Conservation (phyloP, 192 early-diverging fungal genomes). For the Backusella macrospora region DNA sequence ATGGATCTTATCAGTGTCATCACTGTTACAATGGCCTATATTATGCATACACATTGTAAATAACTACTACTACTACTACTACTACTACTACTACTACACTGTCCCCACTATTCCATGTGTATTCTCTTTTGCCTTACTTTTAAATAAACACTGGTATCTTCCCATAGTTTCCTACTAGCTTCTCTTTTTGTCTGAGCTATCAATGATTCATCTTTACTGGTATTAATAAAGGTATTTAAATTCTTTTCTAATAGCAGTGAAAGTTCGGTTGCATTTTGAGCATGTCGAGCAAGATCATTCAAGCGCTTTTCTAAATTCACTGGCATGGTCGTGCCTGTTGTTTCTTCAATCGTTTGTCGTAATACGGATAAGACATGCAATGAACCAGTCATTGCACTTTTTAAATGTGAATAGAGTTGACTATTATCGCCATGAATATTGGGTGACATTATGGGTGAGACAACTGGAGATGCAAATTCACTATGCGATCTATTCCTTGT, state of each 20-base stretch:
- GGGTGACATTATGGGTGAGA: constrained; percentile 18
- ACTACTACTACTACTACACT: not conserved
- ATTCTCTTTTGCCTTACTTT: constrained; percentile 22
- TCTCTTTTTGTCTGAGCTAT: not conserved
- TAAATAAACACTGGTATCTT: constrained; percentile 37
- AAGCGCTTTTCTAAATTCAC: constrained; percentile 18
- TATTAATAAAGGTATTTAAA: constrained; percentile 16
- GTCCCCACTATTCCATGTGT: not conserved
- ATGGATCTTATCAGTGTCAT: constrained; percentile 34
- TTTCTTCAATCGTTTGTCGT: constrained; percentile 21
- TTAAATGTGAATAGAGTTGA: constrained; percentile 31
- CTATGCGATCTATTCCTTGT: constrained; percentile 15
- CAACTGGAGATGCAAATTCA: constrained; percentile 15
- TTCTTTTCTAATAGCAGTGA: constrained; percentile 9
- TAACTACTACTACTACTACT: not conserved
- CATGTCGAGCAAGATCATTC: constrained; percentile 17
- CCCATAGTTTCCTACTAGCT: constrained; percentile 27
- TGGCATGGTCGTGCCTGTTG: not conserved
- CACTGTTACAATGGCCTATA: constrained; percentile 34
- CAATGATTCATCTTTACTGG: constrained; percentile 16
- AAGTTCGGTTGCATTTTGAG: constrained; percentile 27
- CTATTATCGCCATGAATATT: constrained; percentile 15
- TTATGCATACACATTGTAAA: not conserved
- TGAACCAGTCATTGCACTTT: constrained; percentile 25
- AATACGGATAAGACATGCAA: constrained; percentile 27